These are phyloP conservation scores for Neolecta irregularis DNA, from an alignment of 1,139 yeast genomes.

Conservation along the genomic window DNA sequence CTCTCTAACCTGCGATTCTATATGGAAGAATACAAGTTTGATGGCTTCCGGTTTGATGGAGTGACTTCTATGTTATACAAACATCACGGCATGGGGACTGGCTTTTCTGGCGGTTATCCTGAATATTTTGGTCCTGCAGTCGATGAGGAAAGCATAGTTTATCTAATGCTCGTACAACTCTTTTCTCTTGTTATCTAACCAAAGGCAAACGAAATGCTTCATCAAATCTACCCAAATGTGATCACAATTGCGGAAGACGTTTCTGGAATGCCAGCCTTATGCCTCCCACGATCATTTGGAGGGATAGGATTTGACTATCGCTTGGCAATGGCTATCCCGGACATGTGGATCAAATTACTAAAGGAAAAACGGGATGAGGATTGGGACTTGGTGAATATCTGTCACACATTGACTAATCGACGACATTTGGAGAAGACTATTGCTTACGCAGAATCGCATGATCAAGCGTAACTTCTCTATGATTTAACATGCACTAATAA, in stretches of 20 bases:
- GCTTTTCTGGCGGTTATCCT: slow-evolving; percentile 82
- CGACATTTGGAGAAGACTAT: slow-evolving; percentile 81
- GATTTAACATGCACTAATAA: no score
- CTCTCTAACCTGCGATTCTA: slow-evolving; percentile 77
- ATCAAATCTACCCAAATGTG: slow-evolving; percentile 38
- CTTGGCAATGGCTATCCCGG: slow-evolving; percentile 93
- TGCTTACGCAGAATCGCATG: slow-evolving; percentile 90
- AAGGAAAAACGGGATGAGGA: slow-evolving; percentile 76
- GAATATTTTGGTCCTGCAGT: slow-evolving; percentile 76
- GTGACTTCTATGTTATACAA: slow-evolving; percentile 83
- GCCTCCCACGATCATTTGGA: slow-evolving; percentile 55
- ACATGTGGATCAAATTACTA: slow-evolving; percentile 92
- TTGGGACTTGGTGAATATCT: slow-evolving; percentile 77
- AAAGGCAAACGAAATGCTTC: slow-evolving; percentile 56
- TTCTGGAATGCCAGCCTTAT: slow-evolving; percentile 90
- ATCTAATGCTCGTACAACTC: slow-evolving; percentile 42
- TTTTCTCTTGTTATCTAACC: slow-evolving; percentile 2
- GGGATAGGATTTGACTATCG: slow-evolving; percentile 92
- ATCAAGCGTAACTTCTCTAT: no score
- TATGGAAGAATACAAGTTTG: slow-evolving; percentile 71
- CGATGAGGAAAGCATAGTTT: slow-evolving; percentile 74
- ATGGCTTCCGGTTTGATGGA: slow-evolving; percentile 94
- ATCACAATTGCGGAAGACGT: slow-evolving; percentile 92
- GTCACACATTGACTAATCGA: slow-evolving; percentile 71
- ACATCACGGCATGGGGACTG: slow-evolving; percentile 83